phyloP scores from a whole-genome alignment of 1,284 basidiomycete genomes.

The Moniliella sp. region DNA sequence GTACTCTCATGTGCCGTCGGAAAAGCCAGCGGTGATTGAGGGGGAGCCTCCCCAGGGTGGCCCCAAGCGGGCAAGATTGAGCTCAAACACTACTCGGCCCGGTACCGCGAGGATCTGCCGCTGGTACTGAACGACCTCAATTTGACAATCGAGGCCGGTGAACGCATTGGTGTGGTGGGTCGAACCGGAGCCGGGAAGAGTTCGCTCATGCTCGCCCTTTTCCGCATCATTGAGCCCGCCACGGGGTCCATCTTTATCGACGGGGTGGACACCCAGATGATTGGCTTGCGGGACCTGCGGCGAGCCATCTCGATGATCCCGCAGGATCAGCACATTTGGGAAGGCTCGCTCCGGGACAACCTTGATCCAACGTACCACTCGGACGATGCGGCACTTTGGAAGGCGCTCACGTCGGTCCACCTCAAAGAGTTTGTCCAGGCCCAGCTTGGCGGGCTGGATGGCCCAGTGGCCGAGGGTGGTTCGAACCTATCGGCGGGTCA shows the following conservation, averaged over 20 bases:
- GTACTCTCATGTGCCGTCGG: conserved; percentile 52
- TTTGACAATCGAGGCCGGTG: conserved; percentile 45
- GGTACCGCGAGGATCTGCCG: conserved; percentile 61
- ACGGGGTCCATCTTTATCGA: conserved; percentile 62
- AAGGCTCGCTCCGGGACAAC: conserved; percentile 63
- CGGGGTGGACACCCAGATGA: conserved; percentile 56
- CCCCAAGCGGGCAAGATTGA: conserved; percentile 54
- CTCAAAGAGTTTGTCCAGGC: conserved; percentile 51
- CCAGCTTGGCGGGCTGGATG: conserved; percentile 53
- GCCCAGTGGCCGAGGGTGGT: conserved; percentile 57
- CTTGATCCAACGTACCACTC: conserved; percentile 53
- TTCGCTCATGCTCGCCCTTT: conserved; percentile 43
- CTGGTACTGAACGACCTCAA: conserved; percentile 54
- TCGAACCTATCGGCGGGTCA: conserved; percentile 61
- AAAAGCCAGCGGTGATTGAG: conserved; percentile 44
- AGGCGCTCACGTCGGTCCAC: conserved; percentile 50
- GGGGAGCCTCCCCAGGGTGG: conserved; percentile 42
- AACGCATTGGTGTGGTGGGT: conserved; percentile 55
- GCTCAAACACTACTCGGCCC: conserved; percentile 57
- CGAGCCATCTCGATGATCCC: conserved; percentile 61
- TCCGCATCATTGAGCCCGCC: conserved; percentile 44
- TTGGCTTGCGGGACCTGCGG: conserved; percentile 54
- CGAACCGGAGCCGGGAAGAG: conserved; percentile 83
- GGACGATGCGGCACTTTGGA: conserved; percentile 57
- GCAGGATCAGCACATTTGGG: conserved; percentile 51